These are phyloP conservation scores for Apophysomyces variabilis DNA, from an alignment of 371 early-diverging fungal species.

Conservation along the genomic window DNA sequence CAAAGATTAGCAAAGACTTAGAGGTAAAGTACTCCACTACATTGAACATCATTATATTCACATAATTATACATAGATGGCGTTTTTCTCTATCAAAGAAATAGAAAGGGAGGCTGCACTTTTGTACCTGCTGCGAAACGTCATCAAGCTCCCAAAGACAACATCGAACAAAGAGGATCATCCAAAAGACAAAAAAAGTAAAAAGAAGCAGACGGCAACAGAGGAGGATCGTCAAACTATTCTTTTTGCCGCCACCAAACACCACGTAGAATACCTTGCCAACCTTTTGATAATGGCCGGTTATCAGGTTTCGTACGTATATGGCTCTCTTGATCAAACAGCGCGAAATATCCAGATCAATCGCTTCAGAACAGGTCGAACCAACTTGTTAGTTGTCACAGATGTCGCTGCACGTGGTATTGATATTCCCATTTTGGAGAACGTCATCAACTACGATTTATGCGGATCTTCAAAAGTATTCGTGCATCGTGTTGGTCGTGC, in stretches of 20 bases:
- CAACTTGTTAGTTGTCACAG: conserved; percentile 94
- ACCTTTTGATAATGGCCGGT: conserved; percentile 71
- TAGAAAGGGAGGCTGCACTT: conserved; percentile 91
- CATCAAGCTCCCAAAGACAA: conserved; percentile 70
- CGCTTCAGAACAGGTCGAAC: conserved; percentile 81
- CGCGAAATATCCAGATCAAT: conserved; percentile 85
- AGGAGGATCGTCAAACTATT: conserved; percentile 77
- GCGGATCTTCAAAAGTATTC: conserved; percentile 93
- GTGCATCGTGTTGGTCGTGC: conserved; percentile 99
- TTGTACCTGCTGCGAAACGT: conserved; percentile 80
- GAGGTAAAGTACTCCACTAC: conserved; percentile 51
- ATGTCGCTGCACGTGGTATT: conserved; percentile 99
- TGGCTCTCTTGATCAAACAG: conserved; percentile 94
- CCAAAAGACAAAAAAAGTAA: conserved; percentile 47
- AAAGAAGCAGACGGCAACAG: conserved; percentile 48
- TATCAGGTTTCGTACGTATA: conserved; percentile 87
- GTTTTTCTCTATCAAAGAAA: conserved; percentile 82
- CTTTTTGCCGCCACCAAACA: conserved; percentile 96
- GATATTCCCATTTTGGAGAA: conserved; percentile 98
- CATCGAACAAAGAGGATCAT: conserved; percentile 26
- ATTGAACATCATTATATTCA: background rate
- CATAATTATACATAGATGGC: conserved; percentile 64
- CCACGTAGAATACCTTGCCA: conserved; percentile 92
- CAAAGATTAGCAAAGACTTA: conserved; percentile 91
- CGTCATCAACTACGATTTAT: conserved; percentile 98